phyloP scores from a whole-genome alignment of 1,284 basidiomycete genomes.

The Porodaedalea pini region DNA sequence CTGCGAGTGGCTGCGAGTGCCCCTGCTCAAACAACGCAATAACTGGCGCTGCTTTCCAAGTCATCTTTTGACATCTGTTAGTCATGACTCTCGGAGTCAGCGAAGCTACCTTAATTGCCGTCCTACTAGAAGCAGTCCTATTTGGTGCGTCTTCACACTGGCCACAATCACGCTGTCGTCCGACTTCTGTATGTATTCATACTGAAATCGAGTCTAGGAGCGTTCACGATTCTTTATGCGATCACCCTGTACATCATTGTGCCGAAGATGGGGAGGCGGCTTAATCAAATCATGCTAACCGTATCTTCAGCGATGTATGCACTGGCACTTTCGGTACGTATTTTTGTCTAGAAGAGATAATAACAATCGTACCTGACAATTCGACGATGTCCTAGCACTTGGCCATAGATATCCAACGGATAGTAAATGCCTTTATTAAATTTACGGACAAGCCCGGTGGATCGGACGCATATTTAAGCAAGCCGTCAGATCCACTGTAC shows the following conservation, averaged over 20 bases:
- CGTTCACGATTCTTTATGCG: not conserved
- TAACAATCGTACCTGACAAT: not conserved
- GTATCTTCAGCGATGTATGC: not conserved
- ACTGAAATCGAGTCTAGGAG: too few relatives aligned
- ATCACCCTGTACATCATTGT: not conserved
- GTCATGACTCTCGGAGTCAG: too few relatives aligned
- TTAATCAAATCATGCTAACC: not conserved
- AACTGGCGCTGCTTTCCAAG: too few relatives aligned
- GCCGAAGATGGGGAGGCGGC: not conserved
- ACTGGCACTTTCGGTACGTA: not conserved
- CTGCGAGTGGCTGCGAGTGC: too few relatives aligned
- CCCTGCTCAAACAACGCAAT: too few relatives aligned
- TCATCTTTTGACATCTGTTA: too few relatives aligned
- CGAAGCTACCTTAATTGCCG: too few relatives aligned
- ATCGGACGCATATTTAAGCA: constrained; percentile 20
- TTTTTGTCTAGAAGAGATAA: not conserved
- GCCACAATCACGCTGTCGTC: too few relatives aligned
- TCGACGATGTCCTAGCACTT: constrained; percentile 19
- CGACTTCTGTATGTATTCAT: too few relatives aligned
- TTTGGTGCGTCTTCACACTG: too few relatives aligned
- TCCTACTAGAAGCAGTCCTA: too few relatives aligned
- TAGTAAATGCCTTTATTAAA: constrained; percentile 24
- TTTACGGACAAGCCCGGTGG: constrained; percentile 17
- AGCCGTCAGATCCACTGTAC: constrained; percentile 22
- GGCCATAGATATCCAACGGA: constrained; percentile 25